Percentiles rank a stretch among this genome's conserved stretches.
Evolutionary conservation across 306 rosid genomes (phyloP).

Genomic region (Dicorynia guianensis): DNA sequence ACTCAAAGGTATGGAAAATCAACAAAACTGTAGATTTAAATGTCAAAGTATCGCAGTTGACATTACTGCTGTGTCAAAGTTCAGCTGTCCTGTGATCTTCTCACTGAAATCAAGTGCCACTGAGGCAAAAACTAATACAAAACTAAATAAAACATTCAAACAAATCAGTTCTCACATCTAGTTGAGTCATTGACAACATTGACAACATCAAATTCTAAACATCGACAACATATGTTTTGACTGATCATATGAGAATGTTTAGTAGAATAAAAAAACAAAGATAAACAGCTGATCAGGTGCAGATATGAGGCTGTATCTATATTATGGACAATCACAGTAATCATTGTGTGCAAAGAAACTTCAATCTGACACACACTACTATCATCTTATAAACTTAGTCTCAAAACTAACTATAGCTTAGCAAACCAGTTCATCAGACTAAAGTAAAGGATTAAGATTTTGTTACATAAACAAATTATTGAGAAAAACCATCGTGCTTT

Average conservation of each 20-base stretch:
- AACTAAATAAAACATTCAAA: slow-evolving; percentile 14
- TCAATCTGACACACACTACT: not conserved
- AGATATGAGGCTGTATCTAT: not conserved
- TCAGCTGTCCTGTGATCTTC: not conserved
- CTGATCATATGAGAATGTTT: not conserved
- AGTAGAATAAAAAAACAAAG: not conserved
- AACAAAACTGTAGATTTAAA: slow-evolving; percentile 13
- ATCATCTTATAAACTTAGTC: not conserved
- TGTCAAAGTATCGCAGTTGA: not conserved
- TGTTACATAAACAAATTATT: not conserved
- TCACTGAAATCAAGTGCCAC: slow-evolving; percentile 20
- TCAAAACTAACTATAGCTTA: not conserved
- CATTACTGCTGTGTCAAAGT: not conserved
- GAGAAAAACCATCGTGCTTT: not conserved
- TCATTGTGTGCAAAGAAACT: not conserved
- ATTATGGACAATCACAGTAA: not conserved
- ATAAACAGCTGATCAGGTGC: not conserved
- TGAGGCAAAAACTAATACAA: not conserved
- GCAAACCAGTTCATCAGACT: not conserved
- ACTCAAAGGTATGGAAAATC: not conserved
- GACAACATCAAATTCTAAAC: not conserved
- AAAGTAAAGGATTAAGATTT: not conserved
- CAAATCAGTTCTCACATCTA: not conserved
- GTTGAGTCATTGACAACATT: too few species aligned
- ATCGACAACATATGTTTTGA: slow-evolving; percentile 3